Conservation (phyloP, 1,139 yeast species). For the Magnusiomyces paraingens region DNA sequence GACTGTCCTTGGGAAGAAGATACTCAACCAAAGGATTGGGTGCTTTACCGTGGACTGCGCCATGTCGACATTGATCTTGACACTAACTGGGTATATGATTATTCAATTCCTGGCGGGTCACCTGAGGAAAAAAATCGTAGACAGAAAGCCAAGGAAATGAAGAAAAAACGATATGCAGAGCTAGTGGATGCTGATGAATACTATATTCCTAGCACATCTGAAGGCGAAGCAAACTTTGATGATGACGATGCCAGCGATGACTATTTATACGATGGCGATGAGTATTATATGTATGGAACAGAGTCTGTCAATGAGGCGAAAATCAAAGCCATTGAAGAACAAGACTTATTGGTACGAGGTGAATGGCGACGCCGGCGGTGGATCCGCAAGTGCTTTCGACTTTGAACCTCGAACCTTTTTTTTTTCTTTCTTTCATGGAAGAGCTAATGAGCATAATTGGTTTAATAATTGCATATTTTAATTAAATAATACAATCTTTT, state of each 20-base stretch:
- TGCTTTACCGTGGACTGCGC: conserved; percentile 40
- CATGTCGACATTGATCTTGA: conserved; percentile 31
- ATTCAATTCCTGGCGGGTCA: conserved; percentile 22
- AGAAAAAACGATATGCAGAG: conserved; percentile 1
- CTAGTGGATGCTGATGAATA: background rate
- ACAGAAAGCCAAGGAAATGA: background rate
- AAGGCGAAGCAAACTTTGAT: background rate
- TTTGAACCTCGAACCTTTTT: conserved; percentile 12
- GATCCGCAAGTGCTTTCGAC: conserved; percentile 29
- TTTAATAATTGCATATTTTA: background rate
- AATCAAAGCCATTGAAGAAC: conserved; percentile 10
- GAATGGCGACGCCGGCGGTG: conserved; percentile 39
- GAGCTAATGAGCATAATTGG: background rate
- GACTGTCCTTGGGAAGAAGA: conserved; percentile 66
- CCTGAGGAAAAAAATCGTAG: background rate
- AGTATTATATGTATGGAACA: background rate
- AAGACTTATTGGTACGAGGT: conserved; percentile 23
- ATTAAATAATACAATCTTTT: background rate
- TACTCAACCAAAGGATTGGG: conserved; percentile 46
- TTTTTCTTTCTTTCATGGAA: conserved; percentile 3
- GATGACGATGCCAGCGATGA: background rate
- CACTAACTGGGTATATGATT: conserved; percentile 45
- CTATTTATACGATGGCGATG: conserved; percentile 1
- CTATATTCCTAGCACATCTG: background rate
- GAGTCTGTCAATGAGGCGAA: conserved; percentile 9